These are phyloP conservation scores for Rhodotorula toruloides DNA, from an alignment of 768 basidiomycete genomes.

Conservation along the genomic window DNA sequence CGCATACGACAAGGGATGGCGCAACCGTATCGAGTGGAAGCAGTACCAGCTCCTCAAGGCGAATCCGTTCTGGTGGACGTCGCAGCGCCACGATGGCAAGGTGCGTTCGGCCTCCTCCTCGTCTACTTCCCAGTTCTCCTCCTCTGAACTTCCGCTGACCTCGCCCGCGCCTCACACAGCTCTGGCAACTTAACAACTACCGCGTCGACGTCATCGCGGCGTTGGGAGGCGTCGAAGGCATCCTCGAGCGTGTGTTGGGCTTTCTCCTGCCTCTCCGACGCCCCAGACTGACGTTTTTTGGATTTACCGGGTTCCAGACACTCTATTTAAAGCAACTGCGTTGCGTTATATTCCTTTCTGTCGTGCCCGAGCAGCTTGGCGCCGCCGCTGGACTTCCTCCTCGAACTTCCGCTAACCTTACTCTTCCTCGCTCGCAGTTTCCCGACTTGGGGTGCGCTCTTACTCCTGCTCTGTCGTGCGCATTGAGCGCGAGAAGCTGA, in stretches of 20 bases:
- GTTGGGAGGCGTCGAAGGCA: slow-evolving; percentile 84
- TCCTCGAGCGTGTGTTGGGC: slow-evolving; percentile 42
- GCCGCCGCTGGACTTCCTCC: not conserved
- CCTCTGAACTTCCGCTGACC: slow-evolving; percentile 60
- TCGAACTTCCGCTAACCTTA: not conserved
- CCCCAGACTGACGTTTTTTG: not conserved
- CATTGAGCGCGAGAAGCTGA: too few relatives aligned
- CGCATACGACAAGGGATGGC: slow-evolving; percentile 98
- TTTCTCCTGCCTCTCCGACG: not conserved
- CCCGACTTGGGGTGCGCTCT: not conserved
- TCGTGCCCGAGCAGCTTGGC: not conserved
- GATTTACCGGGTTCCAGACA: too few relatives aligned
- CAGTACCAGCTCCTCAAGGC: slow-evolving; percentile 82
- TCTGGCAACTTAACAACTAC: slow-evolving; percentile 97
- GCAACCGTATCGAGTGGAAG: slow-evolving; percentile 95
- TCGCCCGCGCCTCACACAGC: slow-evolving; percentile 51
- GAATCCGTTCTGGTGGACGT: slow-evolving; percentile 96
- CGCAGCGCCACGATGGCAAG: slow-evolving; percentile 62
- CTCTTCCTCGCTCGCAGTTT: not conserved
- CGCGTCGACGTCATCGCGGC: slow-evolving; percentile 99
- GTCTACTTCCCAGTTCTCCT: slow-evolving; percentile 85
- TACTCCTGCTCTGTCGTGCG: too few relatives aligned
- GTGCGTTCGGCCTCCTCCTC: slow-evolving; percentile 26
- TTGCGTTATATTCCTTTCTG: not conserved
- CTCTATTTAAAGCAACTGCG: slow-evolving; percentile 85